Evolutionary conservation across 805 yeast genomes (phyloP).

Genomic region (Henningerozyma blattae): DNA sequence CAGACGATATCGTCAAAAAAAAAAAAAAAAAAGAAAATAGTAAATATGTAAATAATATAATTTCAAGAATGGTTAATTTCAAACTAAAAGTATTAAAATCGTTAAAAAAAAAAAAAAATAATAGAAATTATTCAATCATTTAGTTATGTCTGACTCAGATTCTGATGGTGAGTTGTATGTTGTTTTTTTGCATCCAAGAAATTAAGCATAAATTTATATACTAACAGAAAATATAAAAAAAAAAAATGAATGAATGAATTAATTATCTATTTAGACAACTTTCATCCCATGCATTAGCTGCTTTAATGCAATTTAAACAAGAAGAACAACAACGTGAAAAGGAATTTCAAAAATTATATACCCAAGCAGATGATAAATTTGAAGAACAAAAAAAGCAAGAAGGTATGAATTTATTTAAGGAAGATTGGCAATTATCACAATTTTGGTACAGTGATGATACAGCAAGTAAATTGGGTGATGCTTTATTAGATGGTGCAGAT

Average conservation of each 20-base stretch:
- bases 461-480: constrained; percentile 55
- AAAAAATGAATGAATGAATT: no score
- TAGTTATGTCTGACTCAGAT: constrained; percentile 16
- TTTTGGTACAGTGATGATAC: constrained; percentile 80
- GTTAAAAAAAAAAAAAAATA: no score
- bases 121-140: no score
- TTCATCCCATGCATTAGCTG: constrained; percentile 40
- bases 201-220: no score
- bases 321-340: constrained; percentile 50
- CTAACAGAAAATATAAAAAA: no score
- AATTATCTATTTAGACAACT: no score
- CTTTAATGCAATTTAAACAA: constrained; percentile 47
- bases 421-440: constrained; percentile 91
- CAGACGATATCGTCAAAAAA: no score
- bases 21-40: no score
- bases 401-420: constrained; percentile 67
- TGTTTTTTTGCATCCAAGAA: background rate
- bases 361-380: constrained; percentile 41
- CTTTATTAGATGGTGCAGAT: constrained; percentile 66
- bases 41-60: no score
- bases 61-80: no score
- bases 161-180: constrained; percentile 16
- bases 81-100: no score
- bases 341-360: constrained; percentile 41
- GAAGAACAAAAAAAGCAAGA: constrained; percentile 24